Evolutionary conservation across 306 rosid genomes (phyloP).

Genomic region (Pterocarpus santalinus): DNA sequence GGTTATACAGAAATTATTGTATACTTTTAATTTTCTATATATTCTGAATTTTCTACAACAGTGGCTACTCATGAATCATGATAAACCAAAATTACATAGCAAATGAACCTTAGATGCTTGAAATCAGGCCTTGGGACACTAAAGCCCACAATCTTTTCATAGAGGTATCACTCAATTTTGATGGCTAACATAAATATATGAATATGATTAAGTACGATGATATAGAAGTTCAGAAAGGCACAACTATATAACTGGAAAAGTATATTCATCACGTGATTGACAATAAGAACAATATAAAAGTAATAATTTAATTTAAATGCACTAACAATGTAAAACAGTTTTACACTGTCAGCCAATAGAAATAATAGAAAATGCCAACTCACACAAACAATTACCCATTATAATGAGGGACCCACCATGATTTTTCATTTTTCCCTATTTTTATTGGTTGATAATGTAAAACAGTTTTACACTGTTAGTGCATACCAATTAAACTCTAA

Average conservation of each 20-base stretch:
- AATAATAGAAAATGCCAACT: too few relatives aligned
- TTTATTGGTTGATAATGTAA: too few relatives aligned
- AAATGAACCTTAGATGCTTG: conserved; percentile 7
- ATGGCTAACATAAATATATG: not conserved
- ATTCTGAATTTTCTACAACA: conserved; percentile 15
- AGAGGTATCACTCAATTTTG: too few relatives aligned
- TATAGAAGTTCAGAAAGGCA: not conserved
- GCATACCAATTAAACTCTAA: too few relatives aligned
- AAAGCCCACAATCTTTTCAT: too few relatives aligned
- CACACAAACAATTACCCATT: too few relatives aligned
- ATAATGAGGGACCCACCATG: too few relatives aligned
- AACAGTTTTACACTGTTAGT: too few relatives aligned
- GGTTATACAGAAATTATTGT: not conserved
- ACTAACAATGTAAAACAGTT: too few relatives aligned
- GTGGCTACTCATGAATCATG: not conserved
- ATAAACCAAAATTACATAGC: not conserved
- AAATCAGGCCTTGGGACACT: not conserved
- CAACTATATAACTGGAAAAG: conserved; percentile 4
- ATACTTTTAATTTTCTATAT: conserved; percentile 1
- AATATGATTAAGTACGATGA: not conserved
- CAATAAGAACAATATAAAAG: not conserved
- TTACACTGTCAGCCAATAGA: too few relatives aligned
- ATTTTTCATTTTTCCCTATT: too few relatives aligned
- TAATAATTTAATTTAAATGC: not conserved
- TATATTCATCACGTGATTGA: not conserved